Conservation (phyloP, 192 early-diverging fungal genomes). For the Coemansia sp. region DNA sequence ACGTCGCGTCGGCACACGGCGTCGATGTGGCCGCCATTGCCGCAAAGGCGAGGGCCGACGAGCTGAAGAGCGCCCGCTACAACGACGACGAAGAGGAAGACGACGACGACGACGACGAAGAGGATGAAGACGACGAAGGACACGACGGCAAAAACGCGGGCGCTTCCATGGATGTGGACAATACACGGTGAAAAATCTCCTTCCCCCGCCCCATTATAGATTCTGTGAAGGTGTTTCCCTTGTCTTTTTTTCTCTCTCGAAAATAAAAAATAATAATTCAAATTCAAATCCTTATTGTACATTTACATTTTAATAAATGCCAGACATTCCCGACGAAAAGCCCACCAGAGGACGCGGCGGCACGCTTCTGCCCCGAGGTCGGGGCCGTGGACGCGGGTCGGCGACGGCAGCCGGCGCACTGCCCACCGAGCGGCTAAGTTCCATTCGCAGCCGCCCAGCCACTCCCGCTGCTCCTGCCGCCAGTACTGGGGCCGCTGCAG, state of each 20-base stretch:
- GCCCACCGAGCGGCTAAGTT: slow-evolving; percentile 15
- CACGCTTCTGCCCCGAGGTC: slow-evolving; percentile 7
- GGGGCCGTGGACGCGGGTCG: slow-evolving; percentile 2
- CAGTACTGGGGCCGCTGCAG: no score
- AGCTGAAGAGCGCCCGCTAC: neutral
- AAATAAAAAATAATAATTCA: neutral
- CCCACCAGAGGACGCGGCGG: slow-evolving; percentile 14
- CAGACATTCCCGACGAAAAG: slow-evolving; percentile 21
- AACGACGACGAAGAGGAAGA: neutral
- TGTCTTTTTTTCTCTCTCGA: neutral
- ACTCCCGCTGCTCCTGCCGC: neutral
- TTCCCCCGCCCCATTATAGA: no score
- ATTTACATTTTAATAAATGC: neutral
- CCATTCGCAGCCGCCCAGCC: slow-evolving; percentile 6
- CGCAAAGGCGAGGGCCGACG: slow-evolving; percentile 36
- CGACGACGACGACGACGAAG: neutral
- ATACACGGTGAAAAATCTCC: neutral
- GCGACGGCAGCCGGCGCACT: slow-evolving; percentile 1
- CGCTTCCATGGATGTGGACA: neutral
- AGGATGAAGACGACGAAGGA: neutral
- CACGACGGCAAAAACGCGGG: no score
- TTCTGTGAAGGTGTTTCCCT: neutral
- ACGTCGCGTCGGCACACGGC: slow-evolving; percentile 12
- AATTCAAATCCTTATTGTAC: neutral
- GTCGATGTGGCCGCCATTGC: slow-evolving; percentile 23